Evolutionary conservation across 805 yeast genomes (phyloP), one percentile per base, ranked within the genome.

Genomic region (Tanozyma kutaoensis): DNA sequence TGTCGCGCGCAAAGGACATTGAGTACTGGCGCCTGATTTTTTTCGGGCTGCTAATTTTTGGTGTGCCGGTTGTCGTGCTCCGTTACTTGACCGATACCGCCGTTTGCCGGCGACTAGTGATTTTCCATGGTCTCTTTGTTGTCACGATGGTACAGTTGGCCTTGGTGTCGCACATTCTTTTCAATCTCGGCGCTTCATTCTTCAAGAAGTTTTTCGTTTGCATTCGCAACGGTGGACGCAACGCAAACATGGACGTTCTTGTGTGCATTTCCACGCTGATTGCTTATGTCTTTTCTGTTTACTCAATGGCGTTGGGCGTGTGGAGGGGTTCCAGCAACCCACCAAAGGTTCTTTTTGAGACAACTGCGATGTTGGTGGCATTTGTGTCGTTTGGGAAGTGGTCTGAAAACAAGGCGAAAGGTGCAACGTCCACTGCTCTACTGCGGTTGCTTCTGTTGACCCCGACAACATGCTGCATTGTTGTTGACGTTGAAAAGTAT

Each of bases 141-240:
- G 63, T 84, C 24, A 74, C 88, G 0, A 84, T 85, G 0, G 76
- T 76, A 1, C 79, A 76, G 41, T 74, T 79, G 21, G 72, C 68
- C 24, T 52, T 73, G 1, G 69, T 73, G 63, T 52, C 43, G 14
- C 61, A 69, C 35, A 52, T 85, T 22, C 34, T 78, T 11, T 64
- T 78, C 35, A 64, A 65, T 38, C 79, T 79, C 46, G 93, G 93
- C 3, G 74, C 85, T n/a, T n/a, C n/a, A 20, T 91, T 85, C 43
- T 72, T 72, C 50, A 53, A 50, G 25, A 76, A 81, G 30, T 69
- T 91, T 6, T 62, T 52, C 44, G 66, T 65, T 20, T 76, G 94
- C 5, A 32, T 85, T 14, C 59, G 59, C 28, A 85, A 80, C 42
- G 66, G 74, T 5, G 55, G 70, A n/a, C 41, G 32, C 14, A 50